Percentiles rank a stretch among this genome's conserved stretches.
phyloP scores from a whole-genome alignment of 2,329 filamentous ascomycete species.

The Tetracladium maxilliforme region DNA sequence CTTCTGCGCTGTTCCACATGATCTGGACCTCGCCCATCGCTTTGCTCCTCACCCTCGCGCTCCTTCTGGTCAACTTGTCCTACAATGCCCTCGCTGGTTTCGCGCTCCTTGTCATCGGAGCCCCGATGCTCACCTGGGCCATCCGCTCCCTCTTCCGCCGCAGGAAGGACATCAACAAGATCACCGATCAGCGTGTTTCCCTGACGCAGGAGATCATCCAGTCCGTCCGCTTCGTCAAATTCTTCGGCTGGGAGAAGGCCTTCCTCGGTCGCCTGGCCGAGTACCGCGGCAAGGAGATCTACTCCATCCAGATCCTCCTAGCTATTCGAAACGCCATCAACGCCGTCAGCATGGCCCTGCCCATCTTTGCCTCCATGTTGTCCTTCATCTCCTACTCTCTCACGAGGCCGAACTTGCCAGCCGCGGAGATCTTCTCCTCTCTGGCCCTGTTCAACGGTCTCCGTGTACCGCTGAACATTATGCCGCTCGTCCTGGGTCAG shows the following conservation, averaged over 20 bases:
- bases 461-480: conserved; percentile 74
- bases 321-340: conserved; percentile 54
- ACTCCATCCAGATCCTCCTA: conserved; percentile 69
- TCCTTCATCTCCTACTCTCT: conserved; percentile 72
- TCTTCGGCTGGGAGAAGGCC: conserved; percentile 85
- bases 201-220: conserved; percentile 86
- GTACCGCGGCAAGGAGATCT: conserved; percentile 64
- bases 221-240: conserved; percentile 90
- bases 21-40: conserved; percentile 76
- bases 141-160: conserved; percentile 65
- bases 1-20: conserved; percentile 79
- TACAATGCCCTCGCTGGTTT: conserved; percentile 88
- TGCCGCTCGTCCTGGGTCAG: conserved; percentile 80
- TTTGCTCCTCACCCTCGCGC: conserved; percentile 61
- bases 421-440: conserved; percentile 78
- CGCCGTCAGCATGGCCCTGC: conserved; percentile 45
- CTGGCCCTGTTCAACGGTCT: conserved; percentile 87
- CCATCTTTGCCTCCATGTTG: conserved; percentile 90
- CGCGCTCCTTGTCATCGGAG: conserved; percentile 60
- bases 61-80: conserved; percentile 74
- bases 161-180: conserved; percentile 72
- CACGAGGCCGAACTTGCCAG: conserved; percentile 47
- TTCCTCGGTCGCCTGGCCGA: conserved; percentile 65
- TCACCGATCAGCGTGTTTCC: conserved; percentile 84
- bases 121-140: conserved; percentile 64